phyloP scores from a whole-genome alignment of 73 alveolate species.

The Stentor coeruleus region DNA sequence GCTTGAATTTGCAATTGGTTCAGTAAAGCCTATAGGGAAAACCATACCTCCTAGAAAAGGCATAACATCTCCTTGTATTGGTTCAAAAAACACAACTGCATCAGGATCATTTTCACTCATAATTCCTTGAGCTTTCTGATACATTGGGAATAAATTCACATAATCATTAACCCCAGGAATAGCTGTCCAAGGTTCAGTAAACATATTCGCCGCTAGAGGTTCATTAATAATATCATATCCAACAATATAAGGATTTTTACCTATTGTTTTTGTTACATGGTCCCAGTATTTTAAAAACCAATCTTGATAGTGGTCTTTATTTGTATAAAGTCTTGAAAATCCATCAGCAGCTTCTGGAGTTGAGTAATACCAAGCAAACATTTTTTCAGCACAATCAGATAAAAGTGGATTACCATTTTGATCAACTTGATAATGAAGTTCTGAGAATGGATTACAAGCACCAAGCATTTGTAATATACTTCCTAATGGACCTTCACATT shows the following conservation, averaged over 20 bases:
- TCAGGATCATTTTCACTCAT: constrained; percentile 53
- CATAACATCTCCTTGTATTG: constrained; percentile 65
- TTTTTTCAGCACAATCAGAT: constrained; percentile 23
- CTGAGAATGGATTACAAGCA: not conserved
- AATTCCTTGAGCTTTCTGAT: constrained; percentile 56
- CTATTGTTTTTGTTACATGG: constrained; percentile 46
- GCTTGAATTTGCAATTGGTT: constrained; percentile 60
- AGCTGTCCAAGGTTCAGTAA: constrained; percentile 39
- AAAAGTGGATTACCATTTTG: constrained; percentile 28
- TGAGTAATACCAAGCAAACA: constrained; percentile 45
- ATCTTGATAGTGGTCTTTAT: constrained; percentile 62
- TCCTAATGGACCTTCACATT: constrained; percentile 42
- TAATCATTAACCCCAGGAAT: constrained; percentile 72
- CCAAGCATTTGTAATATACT: constrained; percentile 37
- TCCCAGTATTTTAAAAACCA: constrained; percentile 76
- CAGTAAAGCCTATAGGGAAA: constrained; percentile 56
- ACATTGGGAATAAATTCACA: constrained; percentile 54
- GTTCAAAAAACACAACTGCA: constrained; percentile 76
- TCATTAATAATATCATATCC: constrained; percentile 86
- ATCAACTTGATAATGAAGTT: constrained; percentile 12
- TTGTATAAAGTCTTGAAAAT: constrained; percentile 57
- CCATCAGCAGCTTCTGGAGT: constrained; percentile 64
- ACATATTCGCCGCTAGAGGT: constrained; percentile 70
- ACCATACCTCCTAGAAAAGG: constrained; percentile 61
- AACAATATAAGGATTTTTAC: constrained; percentile 51